Evolutionary conservation across 1,284 basidiomycete species (phyloP).

Genomic region (Phlebopus sp.): DNA sequence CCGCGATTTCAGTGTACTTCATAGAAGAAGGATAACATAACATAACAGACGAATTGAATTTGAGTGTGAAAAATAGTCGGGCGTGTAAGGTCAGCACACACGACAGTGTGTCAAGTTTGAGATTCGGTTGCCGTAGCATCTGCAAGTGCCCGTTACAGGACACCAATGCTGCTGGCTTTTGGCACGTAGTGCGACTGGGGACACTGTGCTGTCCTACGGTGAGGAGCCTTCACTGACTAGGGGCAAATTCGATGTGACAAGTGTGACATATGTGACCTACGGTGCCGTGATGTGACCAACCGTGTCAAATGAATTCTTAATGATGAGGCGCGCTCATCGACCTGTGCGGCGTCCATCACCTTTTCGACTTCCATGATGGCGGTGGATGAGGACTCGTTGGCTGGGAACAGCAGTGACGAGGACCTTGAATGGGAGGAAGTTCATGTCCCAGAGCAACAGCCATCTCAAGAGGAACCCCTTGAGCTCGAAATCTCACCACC

Average conservation of each 20-base stretch:
- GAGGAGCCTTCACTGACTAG: too few relatives aligned
- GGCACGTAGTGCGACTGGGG: too few relatives aligned
- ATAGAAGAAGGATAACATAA: too few relatives aligned
- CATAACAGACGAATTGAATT: too few relatives aligned
- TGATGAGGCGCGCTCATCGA: constrained; percentile 1
- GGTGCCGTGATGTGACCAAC: constrained; percentile 16
- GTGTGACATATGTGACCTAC: constrained; percentile 22
- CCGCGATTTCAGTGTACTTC: background rate
- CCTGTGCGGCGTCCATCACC: constrained; percentile 5
- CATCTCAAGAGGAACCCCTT: constrained; percentile 8
- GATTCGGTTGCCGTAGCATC: too few relatives aligned
- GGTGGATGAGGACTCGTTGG: constrained; percentile 9
- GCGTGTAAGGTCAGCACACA: too few relatives aligned
- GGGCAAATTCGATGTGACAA: constrained; percentile 7
- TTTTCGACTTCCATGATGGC: constrained; percentile 15
- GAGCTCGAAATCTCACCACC: constrained; percentile 24
- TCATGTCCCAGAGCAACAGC: constrained; percentile 30
- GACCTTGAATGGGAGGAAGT: constrained; percentile 47
- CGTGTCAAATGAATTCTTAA: constrained; percentile 1
- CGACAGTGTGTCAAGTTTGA: too few relatives aligned
- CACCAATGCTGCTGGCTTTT: too few relatives aligned
- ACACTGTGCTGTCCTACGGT: too few relatives aligned
- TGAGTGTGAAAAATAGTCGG: too few relatives aligned
- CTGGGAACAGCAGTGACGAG: constrained; percentile 34
- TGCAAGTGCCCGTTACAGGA: too few relatives aligned